Evolutionary conservation across 2,329 filamentous ascomycete genomes (phyloP).

Genomic region (Monosporascus sp.): DNA sequence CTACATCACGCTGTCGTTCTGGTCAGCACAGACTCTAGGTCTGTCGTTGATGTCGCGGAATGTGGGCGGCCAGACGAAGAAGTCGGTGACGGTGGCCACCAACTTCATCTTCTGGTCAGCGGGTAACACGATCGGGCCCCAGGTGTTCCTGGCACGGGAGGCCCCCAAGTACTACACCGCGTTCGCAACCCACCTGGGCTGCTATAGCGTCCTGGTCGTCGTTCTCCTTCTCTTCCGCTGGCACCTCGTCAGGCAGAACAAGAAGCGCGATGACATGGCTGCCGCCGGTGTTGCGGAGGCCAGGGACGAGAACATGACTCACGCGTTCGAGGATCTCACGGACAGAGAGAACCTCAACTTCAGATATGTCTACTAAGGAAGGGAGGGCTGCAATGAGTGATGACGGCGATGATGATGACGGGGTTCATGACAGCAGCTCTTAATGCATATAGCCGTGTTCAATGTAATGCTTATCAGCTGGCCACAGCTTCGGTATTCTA

Average conservation of each 20-base stretch:
- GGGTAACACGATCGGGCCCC: constrained; percentile 63
- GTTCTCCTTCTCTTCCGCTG: constrained; percentile 53
- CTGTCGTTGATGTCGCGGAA: constrained; percentile 66
- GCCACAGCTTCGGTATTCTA: no score
- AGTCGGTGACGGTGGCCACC: constrained; percentile 59
- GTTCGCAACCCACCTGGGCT: constrained; percentile 63
- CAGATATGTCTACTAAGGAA: constrained; percentile 25
- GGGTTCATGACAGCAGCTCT: no score
- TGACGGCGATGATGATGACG: no score
- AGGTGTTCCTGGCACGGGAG: constrained; percentile 57
- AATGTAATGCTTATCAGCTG: no score
- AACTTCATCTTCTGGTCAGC: constrained; percentile 67
- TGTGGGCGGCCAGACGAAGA: constrained; percentile 69
- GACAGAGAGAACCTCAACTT: constrained; percentile 30
- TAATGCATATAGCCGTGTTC: no score
- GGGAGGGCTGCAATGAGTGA: no score
- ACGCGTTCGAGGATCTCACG: constrained; percentile 30
- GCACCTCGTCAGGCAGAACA: constrained; percentile 53
- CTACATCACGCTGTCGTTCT: constrained; percentile 74
- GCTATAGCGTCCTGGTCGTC: constrained; percentile 56
- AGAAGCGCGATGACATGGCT: constrained; percentile 22
- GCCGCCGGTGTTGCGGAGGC: constrained; percentile 22
- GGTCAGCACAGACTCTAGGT: constrained; percentile 63
- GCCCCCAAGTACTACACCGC: constrained; percentile 63
- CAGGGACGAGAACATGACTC: constrained; percentile 18